Base-by-base conservation (phyloP, 495 filamentous ascomycete genomes). In the Tirmania nivea region DNA sequence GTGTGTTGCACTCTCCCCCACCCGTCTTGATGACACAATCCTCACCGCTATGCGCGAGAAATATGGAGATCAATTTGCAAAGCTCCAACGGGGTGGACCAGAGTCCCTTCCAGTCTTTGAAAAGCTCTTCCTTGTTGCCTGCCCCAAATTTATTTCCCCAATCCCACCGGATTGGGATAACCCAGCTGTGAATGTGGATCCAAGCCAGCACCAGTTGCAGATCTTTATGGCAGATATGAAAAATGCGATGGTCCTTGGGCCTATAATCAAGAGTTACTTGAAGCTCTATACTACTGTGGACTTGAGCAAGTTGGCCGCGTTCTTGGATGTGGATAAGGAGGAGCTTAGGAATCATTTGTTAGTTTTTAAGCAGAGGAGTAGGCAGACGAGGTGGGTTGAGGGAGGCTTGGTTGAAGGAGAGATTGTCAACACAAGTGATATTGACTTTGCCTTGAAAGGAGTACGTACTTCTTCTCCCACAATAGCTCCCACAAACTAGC, bases 201-300 rank as follows among this genome's bases (percentile, higher is more conserved):
- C 90, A 56, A 79, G 94, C 60, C 87, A 97, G 68, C 90, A 97
- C 73, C 92, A 97, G 68, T 79, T 90, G 60, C 73, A 80, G 63
- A 83, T 96, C 71, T 97, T 97, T 74, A 95, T 97, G 89, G 86
- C 94, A 56, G 90, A 96, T 73, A 87, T 97, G 64, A 92, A 90
- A 78, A 84, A 77, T 57, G 94, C 94, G 76, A 96, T 94, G 71
- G 81, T 80, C 71, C 79, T 72, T 66, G 85, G 83, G 66, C 90
- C 90, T 39, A 94, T 87, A 37, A 77, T 97, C 62, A 92, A 89
- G 71, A 94, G 88, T 52, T 97, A 96, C 74, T 78, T 97, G 55
- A 90, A 93, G 67, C 86, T 97, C 53, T 97, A 97, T 75, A 96
- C 92, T 42, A 97, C 92, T 57, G 95, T 96, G 86, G 90, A 97